Percentiles rank a stretch among this genome's conserved stretches.
phyloP scores from a whole-genome alignment of 495 filamentous ascomycete genomes.

The Oidiodendron maius region DNA sequence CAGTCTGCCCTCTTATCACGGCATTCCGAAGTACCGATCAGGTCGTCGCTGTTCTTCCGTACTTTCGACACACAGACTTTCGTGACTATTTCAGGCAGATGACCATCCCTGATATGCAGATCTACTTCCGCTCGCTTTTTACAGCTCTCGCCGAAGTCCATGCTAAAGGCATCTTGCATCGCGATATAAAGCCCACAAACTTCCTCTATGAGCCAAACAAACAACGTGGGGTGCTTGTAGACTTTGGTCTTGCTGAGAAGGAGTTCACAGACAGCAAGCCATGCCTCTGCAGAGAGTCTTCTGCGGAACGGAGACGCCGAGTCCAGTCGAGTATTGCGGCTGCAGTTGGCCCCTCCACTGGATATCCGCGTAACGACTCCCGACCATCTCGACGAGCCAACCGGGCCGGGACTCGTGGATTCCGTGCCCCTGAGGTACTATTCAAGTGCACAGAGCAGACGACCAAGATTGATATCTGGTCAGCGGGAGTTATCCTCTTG shows the following conservation, averaged over 20 bases:
- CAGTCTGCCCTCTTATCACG: slow-evolving; percentile 92
- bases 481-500: slow-evolving; percentile 85
- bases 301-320: slow-evolving; percentile 27
- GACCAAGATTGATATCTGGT: slow-evolving; percentile 97
- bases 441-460: slow-evolving; percentile 97
- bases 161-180: slow-evolving; percentile 75
- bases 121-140: slow-evolving; percentile 88
- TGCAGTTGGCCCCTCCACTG: slow-evolving; percentile 46
- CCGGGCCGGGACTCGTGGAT: slow-evolving; percentile 91
- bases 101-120: slow-evolving; percentile 72
- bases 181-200: slow-evolving; percentile 99
- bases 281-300: slow-evolving; percentile 59
- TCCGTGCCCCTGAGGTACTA: slow-evolving; percentile 91
- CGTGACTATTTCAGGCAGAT: slow-evolving; percentile 90
- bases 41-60: slow-evolving; percentile 89
- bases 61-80: slow-evolving; percentile 94
- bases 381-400: slow-evolving; percentile 88
- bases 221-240: slow-evolving; percentile 82
- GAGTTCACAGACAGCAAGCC: slow-evolving; percentile 67
- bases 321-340: slow-evolving; percentile 34
- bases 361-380: slow-evolving; percentile 80
- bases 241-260: slow-evolving; percentile 91
- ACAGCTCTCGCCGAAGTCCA: slow-evolving; percentile 81
- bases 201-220: slow-evolving; percentile 88
- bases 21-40: slow-evolving; percentile 92